A percentile compares a stretch with the other conserved stretches of the same genome.
phyloP scores from a whole-genome alignment of 805 yeast genomes.

The Pichia membranifaciens region DNA sequence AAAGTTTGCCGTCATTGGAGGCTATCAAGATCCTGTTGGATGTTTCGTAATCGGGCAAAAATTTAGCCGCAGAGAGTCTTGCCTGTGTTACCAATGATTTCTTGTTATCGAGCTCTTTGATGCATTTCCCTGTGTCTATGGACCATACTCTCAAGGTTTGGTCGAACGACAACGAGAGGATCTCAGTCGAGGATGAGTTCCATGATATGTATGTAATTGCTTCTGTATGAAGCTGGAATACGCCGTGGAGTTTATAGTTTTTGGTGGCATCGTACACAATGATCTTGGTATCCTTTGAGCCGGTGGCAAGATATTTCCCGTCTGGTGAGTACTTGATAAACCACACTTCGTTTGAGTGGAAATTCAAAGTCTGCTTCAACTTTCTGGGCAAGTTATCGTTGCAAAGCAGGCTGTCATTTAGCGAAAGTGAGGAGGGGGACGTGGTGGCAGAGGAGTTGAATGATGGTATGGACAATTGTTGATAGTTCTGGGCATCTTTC shows the following conservation, averaged over 20 bases:
- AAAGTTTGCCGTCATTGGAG: conserved; percentile 15
- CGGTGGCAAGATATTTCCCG: conserved; percentile 72
- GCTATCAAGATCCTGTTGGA: conserved; percentile 12
- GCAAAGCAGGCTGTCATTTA: neutral
- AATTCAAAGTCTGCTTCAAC: conserved; percentile 39
- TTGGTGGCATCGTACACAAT: conserved; percentile 59
- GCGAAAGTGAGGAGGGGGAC: neutral
- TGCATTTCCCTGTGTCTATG: conserved; percentile 9
- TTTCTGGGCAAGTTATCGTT: conserved; percentile 35
- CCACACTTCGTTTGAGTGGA: conserved; percentile 80
- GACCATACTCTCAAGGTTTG: conserved; percentile 49
- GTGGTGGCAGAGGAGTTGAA: conserved; percentile 1
- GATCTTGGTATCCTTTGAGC: conserved; percentile 61
- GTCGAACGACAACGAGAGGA: conserved; percentile 72
- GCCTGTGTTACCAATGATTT: conserved; percentile 5
- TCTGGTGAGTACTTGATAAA: conserved; percentile 68
- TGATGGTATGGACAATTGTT: conserved; percentile 28
- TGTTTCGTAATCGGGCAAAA: conserved; percentile 8
- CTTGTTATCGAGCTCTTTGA: conserved; percentile 7
- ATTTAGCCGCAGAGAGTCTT: conserved; percentile 14
- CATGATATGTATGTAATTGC: conserved; percentile 65
- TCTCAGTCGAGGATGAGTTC: conserved; percentile 62
- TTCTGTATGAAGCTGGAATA: conserved; percentile 41
- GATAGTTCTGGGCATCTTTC: conserved; percentile 45
- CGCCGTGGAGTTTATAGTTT: conserved; percentile 34